phyloP scores from a whole-genome alignment of 805 yeast species.

The Wickerhamomyces bisporus region DNA sequence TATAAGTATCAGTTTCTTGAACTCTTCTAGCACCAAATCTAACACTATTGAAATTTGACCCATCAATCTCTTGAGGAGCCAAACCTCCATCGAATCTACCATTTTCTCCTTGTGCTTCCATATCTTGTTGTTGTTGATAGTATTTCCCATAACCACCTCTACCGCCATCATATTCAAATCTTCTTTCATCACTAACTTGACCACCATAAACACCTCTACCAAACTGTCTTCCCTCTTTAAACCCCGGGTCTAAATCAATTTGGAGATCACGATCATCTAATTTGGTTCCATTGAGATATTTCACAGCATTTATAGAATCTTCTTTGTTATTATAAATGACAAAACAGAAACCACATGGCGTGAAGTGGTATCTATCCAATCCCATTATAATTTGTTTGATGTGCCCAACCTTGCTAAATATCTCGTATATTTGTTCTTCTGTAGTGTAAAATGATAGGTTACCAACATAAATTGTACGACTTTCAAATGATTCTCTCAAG shows the following conservation, averaged over 20 bases:
- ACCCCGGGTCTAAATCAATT: slow-evolving; percentile 94
- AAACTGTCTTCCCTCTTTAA: slow-evolving; percentile 90
- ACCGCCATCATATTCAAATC: slow-evolving; percentile 45
- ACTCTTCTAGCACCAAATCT: slow-evolving; percentile 30
- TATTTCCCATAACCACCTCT: slow-evolving; percentile 38
- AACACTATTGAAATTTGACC: slow-evolving; percentile 8
- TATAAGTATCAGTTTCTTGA: slow-evolving; percentile 17
- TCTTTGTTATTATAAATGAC: slow-evolving; percentile 66
- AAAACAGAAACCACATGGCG: slow-evolving; percentile 97
- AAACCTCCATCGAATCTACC: slow-evolving; percentile 19
- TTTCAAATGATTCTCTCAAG: slow-evolving; percentile 57
- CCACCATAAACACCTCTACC: slow-evolving; percentile 95
- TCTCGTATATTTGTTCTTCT: slow-evolving; percentile 89
- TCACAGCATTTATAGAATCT: slow-evolving; percentile 78
- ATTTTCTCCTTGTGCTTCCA: slow-evolving; percentile 28
- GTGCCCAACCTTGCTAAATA: slow-evolving; percentile 71
- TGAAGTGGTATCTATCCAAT: slow-evolving; percentile 78
- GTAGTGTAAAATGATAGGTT: slow-evolving; percentile 86
- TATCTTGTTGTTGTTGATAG: slow-evolving; percentile 3
- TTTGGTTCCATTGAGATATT: slow-evolving; percentile 74
- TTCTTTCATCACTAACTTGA: slow-evolving; percentile 70
- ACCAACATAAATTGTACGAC: slow-evolving; percentile 86
- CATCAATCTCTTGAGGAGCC: slow-evolving; percentile 3
- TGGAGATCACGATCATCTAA: slow-evolving; percentile 78
- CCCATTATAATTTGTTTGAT: slow-evolving; percentile 89